A percentile compares a stretch with the other conserved stretches of the same genome.
These are phyloP conservation scores for Senecio squalidus DNA, from an alignment of 140 eudicot species.

Conservation along the genomic window DNA sequence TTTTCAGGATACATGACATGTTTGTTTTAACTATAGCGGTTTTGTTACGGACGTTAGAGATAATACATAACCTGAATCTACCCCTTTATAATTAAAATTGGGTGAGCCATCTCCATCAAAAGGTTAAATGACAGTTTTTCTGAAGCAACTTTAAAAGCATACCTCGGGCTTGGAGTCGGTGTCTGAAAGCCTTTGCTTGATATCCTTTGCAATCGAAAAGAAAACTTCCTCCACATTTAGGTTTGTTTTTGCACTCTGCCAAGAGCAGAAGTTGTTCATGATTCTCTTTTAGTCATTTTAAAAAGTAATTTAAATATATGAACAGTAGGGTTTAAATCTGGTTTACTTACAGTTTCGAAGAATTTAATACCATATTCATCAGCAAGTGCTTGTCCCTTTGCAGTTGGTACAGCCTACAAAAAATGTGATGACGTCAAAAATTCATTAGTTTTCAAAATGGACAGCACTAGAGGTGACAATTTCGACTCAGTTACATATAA, in stretches of 20 bases:
- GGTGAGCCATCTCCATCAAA: too few relatives aligned
- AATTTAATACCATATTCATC: slow-evolving; percentile 88
- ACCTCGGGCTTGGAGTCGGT: slow-evolving; percentile 85
- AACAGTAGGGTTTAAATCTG: neutral
- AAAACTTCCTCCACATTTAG: slow-evolving; percentile 87
- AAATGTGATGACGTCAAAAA: neutral
- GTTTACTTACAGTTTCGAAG: slow-evolving; percentile 74
- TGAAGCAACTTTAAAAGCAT: slow-evolving; percentile 7
- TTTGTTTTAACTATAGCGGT: neutral
- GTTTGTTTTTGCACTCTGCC: slow-evolving; percentile 94
- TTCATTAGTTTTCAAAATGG: neutral
- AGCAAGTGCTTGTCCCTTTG: slow-evolving; percentile 92
- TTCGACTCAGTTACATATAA: neutral
- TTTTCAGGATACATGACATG: neutral
- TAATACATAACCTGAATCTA: too few relatives aligned
- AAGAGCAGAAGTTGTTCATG: neutral
- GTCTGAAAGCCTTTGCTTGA: slow-evolving; percentile 91
- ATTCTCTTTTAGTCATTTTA: slow-evolving; percentile 4
- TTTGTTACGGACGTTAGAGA: too few relatives aligned
- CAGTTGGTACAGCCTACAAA: slow-evolving; percentile 74
- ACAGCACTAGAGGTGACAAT: neutral
- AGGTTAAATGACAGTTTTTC: neutral
- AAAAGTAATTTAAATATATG: neutral
- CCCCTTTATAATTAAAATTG: too few relatives aligned
- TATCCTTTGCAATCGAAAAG: slow-evolving; percentile 88